Conservation (phyloP, 176 grass and related monocot species). For the Thalia dealbata region DNA sequence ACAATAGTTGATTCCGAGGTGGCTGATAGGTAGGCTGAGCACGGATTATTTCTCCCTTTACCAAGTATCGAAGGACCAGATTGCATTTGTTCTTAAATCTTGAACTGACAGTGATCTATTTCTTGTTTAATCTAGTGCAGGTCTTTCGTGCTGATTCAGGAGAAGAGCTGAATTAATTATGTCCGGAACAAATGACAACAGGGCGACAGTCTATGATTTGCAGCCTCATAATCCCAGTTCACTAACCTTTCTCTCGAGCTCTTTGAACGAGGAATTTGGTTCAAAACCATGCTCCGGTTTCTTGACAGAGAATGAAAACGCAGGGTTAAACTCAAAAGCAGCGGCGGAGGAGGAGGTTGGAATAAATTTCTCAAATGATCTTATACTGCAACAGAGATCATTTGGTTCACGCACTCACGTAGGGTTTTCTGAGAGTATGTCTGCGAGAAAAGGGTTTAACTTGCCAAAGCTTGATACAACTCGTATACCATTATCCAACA, state of each 20-base stretch:
- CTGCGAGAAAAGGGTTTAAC: constrained; percentile 67
- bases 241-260: constrained; percentile 57
- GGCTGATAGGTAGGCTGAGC: background rate
- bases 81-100: background rate
- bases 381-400: constrained; percentile 30
- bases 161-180: constrained; percentile 11
- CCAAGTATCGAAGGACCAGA: background rate
- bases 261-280: constrained; percentile 67
- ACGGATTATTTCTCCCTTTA: background rate
- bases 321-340: constrained; percentile 21
- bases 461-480: constrained; percentile 63
- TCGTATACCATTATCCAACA: constrained; percentile 21
- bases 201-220: constrained; percentile 56
- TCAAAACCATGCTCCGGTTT: constrained; percentile 34
- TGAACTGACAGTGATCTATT: background rate
- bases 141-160: constrained; percentile 1
- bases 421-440: constrained; percentile 70
- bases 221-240: constrained; percentile 53
- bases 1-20: background rate
- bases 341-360: constrained; percentile 28
- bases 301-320: constrained; percentile 34
- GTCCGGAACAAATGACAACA: constrained; percentile 31
- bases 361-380: constrained; percentile 25
- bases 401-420: constrained; percentile 38
- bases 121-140: constrained; percentile 14